Percentiles rank a stretch among this genome's conserved stretches.
Evolutionary conservation across 176 grass and related monocot species (phyloP).

Genomic region (Zoysia pacifica): DNA sequence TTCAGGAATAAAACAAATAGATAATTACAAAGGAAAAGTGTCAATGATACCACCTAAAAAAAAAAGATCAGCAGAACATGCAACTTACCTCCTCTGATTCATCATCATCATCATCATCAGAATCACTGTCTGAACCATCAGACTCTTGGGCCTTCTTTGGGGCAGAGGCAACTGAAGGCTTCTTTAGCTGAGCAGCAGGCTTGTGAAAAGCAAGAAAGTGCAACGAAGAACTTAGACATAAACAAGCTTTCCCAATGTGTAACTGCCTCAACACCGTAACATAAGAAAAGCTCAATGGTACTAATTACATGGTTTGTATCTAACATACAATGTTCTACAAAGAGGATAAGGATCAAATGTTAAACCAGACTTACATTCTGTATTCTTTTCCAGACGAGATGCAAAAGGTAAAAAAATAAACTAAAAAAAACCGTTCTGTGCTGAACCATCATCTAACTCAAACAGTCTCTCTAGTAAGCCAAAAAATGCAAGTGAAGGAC

Average conservation of each 20-base stretch:
- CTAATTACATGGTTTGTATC: background rate
- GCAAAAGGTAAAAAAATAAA: too few species aligned
- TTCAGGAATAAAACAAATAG: background rate
- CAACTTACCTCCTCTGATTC: constrained; percentile 48
- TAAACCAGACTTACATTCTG: background rate
- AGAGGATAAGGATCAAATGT: too few species aligned
- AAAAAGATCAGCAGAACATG: background rate
- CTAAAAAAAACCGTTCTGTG: too few species aligned
- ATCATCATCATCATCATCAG: constrained; percentile 53
- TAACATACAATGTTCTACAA: background rate
- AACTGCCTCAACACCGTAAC: background rate
- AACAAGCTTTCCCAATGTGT: background rate
- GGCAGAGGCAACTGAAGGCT: constrained; percentile 32
- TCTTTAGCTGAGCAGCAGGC: constrained; percentile 43
- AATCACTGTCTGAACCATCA: constrained; percentile 49
- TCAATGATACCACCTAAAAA: background rate
- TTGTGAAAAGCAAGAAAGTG: constrained; percentile 35
- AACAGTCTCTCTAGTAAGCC: too few species aligned
- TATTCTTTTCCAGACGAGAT: background rate
- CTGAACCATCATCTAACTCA: too few species aligned
- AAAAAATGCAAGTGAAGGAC: too few species aligned
- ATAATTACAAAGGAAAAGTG: background rate
- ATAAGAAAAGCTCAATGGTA: background rate
- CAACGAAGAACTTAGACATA: constrained; percentile 5
- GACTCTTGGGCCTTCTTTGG: constrained; percentile 42